phyloP scores from a whole-genome alignment of 2,329 filamentous ascomycete species.

The Eutypa lata region DNA sequence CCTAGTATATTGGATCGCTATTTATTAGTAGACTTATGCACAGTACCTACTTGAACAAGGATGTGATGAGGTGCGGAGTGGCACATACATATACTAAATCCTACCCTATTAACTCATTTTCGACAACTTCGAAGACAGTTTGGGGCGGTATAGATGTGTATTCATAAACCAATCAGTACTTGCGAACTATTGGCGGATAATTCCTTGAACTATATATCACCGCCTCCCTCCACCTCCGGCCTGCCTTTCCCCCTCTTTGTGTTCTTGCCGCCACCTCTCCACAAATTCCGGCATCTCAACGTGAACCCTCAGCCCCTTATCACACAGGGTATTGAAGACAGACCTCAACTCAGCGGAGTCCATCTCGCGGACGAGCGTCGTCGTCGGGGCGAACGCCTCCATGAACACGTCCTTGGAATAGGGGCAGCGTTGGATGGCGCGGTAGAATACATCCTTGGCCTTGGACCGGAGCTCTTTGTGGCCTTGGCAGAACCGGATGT shows the following conservation, averaged over 20 bases:
- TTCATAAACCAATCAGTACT: no score
- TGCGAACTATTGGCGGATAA: no score
- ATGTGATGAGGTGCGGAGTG: no score
- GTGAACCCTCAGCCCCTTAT: slow-evolving; percentile 49
- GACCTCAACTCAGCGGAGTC: slow-evolving; percentile 46
- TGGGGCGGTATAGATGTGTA: no score
- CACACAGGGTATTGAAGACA: slow-evolving; percentile 44
- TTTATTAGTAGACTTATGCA: no score
- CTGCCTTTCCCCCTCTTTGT: slow-evolving; percentile 9
- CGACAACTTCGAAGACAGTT: no score
- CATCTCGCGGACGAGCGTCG: slow-evolving; percentile 37
- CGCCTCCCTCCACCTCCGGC: no score
- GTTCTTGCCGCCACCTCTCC: slow-evolving; percentile 27
- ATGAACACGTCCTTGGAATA: slow-evolving; percentile 49
- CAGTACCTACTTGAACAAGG: no score
- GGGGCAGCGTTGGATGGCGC: slow-evolving; percentile 34
- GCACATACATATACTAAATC: no score
- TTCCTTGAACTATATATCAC: no score
- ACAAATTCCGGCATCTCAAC: slow-evolving; percentile 50
- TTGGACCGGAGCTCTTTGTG: slow-evolving; percentile 18
- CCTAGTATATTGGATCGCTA: no score
- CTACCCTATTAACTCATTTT: no score
- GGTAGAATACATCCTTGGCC: slow-evolving; percentile 28
- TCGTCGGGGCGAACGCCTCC: slow-evolving; percentile 41
- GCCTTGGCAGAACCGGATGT: slow-evolving; percentile 44